These are phyloP conservation scores for Hylodesmum podocarpum DNA, from an alignment of 306 rosid species.

Conservation along the genomic window DNA sequence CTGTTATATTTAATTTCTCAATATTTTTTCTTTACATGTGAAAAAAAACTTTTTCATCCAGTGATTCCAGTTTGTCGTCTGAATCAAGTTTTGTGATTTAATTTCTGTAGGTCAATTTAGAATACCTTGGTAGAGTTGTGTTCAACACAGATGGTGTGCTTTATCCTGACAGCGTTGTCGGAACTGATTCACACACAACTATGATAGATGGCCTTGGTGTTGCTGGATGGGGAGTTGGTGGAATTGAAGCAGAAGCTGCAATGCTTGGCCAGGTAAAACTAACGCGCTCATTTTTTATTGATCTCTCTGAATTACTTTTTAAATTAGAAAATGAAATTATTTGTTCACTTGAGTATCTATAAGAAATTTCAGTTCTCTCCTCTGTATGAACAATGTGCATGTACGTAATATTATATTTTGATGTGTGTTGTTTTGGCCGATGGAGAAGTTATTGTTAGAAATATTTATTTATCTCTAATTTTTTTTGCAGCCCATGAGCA, in stretches of 20 bases:
- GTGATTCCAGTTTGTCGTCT: conserved; percentile 12
- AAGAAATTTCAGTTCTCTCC: neutral
- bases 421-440: neutral
- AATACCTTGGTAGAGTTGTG: conserved; percentile 93
- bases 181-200: conserved; percentile 98
- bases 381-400: neutral
- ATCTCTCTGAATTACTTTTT: neutral
- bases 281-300: conserved; percentile 9
- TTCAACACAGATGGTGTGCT: conserved; percentile 81
- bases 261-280: conserved; percentile 95
- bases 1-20: neutral
- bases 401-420: neutral
- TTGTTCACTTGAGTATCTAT: neutral
- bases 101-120: conserved; percentile 80
- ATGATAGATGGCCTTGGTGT: conserved; percentile 98
- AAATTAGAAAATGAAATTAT: conserved; percentile 5
- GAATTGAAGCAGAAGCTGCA: conserved; percentile 97
- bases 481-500: conserved; percentile 88
- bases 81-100: conserved; percentile 26
- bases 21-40: neutral
- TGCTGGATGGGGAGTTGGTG: conserved; percentile 99
- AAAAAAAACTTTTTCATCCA: neutral
- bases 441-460: neutral
- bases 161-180: conserved; percentile 95
- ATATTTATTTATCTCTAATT: conserved; percentile 8